Base-by-base conservation (phyloP, 352 stramenopile genomes). In the Saprolegnia parasitica region DNA sequence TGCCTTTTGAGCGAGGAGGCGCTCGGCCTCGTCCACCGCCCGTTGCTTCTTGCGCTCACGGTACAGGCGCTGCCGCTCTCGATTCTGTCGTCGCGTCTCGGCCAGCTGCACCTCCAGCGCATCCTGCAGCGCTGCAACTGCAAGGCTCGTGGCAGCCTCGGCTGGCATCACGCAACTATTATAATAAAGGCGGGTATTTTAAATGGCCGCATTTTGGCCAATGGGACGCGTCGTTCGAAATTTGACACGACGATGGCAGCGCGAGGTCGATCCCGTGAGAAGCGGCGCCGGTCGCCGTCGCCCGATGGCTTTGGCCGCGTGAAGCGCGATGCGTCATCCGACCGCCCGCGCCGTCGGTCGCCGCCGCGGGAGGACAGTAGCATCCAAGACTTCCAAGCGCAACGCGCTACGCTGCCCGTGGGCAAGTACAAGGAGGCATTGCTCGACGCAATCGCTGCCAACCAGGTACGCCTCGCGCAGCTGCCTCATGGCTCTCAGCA, bases 381-480 rank as follows among this genome's bases (percentile, higher is more conserved):
- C 13, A 24, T 1, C 13, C n/a, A 62, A 24, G 63, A 35, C 21
- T 70, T 70, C n/a, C 63, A 70, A 15, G 46, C 49, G 11, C 63
- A 70, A 39, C 46, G 66, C 29, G 56, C 40, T 6, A 50, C 46
- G 24, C 75, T 87, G 4, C 80, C 80, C 0, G 73, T 74, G 0
- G 76, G 74, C 18, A 70, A 79, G 64, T 86, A 91, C 67, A 83
- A 86, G 15, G 76, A 87, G 18, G 78, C 89, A 67, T 70, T 94
- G 2, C 57, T 94, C 20, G 18, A 62, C 0, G 78, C 79, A 10
- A 62, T 94, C 20, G 64, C 50, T 15, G 32, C 47, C 16, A 76
- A 91, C 70, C 77, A 85, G 71, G 81, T 92, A 15, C 35, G 13
- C 15, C 15, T 63, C 20, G 9, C n/a, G 67, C 16, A 15, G 20